Conservation (phyloP, 2,329 filamentous ascomycete species). For the Alternaria infectoria region DNA sequence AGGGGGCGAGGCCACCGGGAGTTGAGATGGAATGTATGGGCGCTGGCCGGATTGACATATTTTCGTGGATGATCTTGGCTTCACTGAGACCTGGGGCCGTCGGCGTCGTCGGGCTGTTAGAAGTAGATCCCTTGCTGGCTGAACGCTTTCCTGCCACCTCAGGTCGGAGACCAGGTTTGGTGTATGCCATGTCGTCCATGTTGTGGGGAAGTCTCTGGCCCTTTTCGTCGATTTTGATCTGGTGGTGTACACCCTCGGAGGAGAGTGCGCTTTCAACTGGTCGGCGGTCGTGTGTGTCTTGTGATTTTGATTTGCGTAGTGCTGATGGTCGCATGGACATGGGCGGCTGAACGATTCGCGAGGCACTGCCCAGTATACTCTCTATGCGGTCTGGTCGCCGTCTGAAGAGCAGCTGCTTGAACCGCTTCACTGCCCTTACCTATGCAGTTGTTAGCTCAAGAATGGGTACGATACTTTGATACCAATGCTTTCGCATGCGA, state of each 20-base stretch:
- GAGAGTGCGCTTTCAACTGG: constrained; percentile 58
- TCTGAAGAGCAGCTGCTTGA: constrained; percentile 75
- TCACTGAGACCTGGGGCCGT: constrained; percentile 22
- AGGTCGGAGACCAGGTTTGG: constrained; percentile 22
- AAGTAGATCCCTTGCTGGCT: constrained; percentile 9
- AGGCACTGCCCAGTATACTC: constrained; percentile 64
- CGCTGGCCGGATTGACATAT: constrained; percentile 40
- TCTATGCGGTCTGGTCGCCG: constrained; percentile 62
- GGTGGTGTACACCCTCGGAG: constrained; percentile 61
- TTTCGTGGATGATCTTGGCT: constrained; percentile 39
- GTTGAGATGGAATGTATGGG: constrained; percentile 29
- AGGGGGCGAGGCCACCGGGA: constrained; percentile 6
- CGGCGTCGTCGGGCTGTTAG: constrained; percentile 28
- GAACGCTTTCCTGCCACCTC: constrained; percentile 11
- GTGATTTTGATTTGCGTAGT: constrained; percentile 56
- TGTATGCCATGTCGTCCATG: constrained; percentile 29
- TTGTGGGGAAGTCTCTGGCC: constrained; percentile 23
- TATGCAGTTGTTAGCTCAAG: constrained; percentile 41
- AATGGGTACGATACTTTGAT: too few species aligned
- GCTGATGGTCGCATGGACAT: constrained; percentile 55
- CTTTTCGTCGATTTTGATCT: constrained; percentile 48
- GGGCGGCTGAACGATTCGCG: constrained; percentile 65
- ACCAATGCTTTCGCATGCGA: background rate
- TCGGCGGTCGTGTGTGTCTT: constrained; percentile 59
- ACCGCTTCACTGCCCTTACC: constrained; percentile 90